phyloP scores from a whole-genome alignment of 768 basidiomycete genomes.

The Tylopilus subfusipes region DNA sequence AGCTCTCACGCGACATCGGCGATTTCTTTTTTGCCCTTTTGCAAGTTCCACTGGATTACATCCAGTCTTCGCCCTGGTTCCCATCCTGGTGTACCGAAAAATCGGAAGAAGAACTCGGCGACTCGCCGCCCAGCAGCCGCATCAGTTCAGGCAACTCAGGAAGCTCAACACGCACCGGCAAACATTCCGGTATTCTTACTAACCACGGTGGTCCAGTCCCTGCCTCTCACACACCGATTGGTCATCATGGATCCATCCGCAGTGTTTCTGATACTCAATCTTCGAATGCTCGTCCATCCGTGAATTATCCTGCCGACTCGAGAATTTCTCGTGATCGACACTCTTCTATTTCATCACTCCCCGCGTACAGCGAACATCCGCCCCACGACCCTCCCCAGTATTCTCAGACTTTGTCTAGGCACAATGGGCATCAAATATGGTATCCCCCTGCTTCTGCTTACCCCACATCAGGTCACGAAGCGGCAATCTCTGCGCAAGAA shows the following conservation, averaged over 20 bases:
- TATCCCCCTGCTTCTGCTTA: conserved; percentile 53
- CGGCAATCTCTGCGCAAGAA: conserved; percentile 3
- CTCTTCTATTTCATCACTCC: conserved; percentile 21
- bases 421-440: conserved; percentile 50
- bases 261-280: conserved; percentile 17
- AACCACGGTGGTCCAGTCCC: conserved; percentile 7
- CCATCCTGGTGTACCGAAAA: conserved; percentile 20
- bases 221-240: conserved; percentile 6
- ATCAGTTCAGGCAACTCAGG: conserved; percentile 1
- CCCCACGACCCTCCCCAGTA: conserved; percentile 22
- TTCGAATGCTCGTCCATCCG: neutral
- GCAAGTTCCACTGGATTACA: conserved; percentile 38
- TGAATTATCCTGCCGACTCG: conserved; percentile 1
- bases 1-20: conserved; percentile 57
- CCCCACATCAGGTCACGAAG: conserved; percentile 15
- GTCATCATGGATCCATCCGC: conserved; percentile 13
- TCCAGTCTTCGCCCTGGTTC: conserved; percentile 32
- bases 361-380: conserved; percentile 24
- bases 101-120: conserved; percentile 5
- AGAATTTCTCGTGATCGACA: conserved; percentile 7
- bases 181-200: conserved; percentile 8
- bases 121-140: neutral
- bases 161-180: conserved; percentile 5
- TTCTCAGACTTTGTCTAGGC: conserved; percentile 18
- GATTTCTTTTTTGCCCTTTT: conserved; percentile 52